Evolutionary conservation across 768 basidiomycete genomes (phyloP), one percentile per base, ranked within the genome.

Genomic region (Serendipita vermifera): DNA sequence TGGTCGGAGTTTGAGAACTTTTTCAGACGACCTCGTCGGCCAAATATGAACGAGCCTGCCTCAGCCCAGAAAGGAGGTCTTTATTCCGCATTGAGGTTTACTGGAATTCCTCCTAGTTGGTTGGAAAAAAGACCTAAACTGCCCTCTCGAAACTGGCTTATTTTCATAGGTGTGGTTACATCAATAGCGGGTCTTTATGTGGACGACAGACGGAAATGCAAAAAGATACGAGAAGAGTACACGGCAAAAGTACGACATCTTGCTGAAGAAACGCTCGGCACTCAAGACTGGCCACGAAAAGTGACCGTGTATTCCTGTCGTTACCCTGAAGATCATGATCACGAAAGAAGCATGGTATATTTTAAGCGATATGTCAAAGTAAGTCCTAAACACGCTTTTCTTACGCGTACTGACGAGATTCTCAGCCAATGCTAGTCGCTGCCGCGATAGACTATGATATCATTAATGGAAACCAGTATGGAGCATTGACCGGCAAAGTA

Each of bases 331-430:
- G 96, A 99, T 68, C 89, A 93, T 63, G 92, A 97, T 66, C 81
- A 83, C 60, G 82, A 92, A 66, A 78, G 86, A 58, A 77, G 82
- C 57, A 72, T 88, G 67, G 82, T 76, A 71, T 89, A 90, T 73
- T 98, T 98, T 74, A 85, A 87, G 68, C 90, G 87, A 75, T 98
- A 96, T 71, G 81, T 97, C 73, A 94, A 96, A 85, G 96, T 96
- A 55, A 56, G 70, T 65, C 27, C 5, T 11, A 27, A 60, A 59
- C 14, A 33, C 48, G 20, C 57, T 38, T 41, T 48, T 40, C 29
- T 43, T 43, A 36, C 36, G 60, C 36, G 32, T 38, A 55, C 62
- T 57, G 33, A 59, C 54, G 33, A 53, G 38, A 40, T 41, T 54
- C 57, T 13, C 64, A 99, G 96, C 96, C 96, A 6, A 78, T 94